Base-by-base conservation (phyloP, 2,329 filamentous ascomycete genomes). In the Ceratocystis albifundus region DNA sequence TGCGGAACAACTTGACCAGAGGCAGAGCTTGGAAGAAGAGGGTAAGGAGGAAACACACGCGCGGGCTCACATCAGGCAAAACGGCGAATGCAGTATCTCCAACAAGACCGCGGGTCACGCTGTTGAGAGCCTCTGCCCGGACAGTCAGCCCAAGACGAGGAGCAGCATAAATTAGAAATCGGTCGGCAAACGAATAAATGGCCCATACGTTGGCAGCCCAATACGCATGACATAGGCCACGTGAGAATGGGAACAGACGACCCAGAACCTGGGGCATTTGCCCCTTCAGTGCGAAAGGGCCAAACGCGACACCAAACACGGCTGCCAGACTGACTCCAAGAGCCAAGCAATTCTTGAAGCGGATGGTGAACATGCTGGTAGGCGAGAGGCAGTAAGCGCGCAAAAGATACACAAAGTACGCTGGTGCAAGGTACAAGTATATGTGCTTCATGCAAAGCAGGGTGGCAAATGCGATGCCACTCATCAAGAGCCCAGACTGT, bases 171-270 rank as follows among this genome's bases (percentile, higher is more conserved):
- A 99, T 96, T 70, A 99, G 74, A 6, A 90, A 77, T 65, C 94
- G 83, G 73, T 99, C 94, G 1, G 82, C 78, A 74, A 97, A 96
- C 0, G 94, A 96, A 76, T 99, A 99, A 74, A 97, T 83, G 0
- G 94, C 93, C 94, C 94, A 99, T 1, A 96, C 79, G 71, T 99
- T 99, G 0, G 94, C 92, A 12, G 94, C 94, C 94, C 94, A 99
- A 75, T 99, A 99, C 0, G 94, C 94, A 77, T 99, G 94, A 74
- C 93, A 97, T 3, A 99, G 79, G 0, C 94, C 94, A 68, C 94
- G 82, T 0, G 91, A 91, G 75, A 99, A 99, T 0, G 94, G 94
- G 72, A 99, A 99, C 7, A 99, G 78, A 45, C 94, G 83, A 72
- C 85, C 87, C 68, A 94, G 76, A 25, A 99, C 80, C 77, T 97